Percentiles rank a stretch among this genome's conserved stretches.
phyloP scores from a whole-genome alignment of 306 rosid genomes.

The Canavalia gladiata region DNA sequence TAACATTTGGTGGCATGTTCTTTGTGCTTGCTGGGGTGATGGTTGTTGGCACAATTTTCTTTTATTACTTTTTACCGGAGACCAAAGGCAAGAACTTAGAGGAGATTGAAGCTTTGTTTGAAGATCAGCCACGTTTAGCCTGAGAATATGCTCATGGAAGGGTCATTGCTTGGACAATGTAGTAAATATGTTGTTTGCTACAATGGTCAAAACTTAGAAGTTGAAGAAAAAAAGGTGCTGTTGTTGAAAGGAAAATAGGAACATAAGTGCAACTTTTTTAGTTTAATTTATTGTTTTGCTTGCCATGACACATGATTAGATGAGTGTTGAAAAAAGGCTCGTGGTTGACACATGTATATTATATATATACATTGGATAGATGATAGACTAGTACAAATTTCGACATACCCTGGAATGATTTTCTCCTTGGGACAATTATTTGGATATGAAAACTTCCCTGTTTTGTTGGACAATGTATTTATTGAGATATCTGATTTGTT shows the following conservation, averaged over 20 bases:
- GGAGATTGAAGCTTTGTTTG: conserved; percentile 71
- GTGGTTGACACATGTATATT: conserved; percentile 12
- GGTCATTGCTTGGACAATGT: background rate
- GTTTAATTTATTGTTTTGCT: conserved; percentile 16
- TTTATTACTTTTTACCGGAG: conserved; percentile 72
- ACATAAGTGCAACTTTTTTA: background rate
- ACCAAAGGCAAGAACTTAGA: conserved; percentile 87
- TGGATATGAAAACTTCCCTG: background rate
- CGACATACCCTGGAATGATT: background rate
- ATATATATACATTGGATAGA: background rate
- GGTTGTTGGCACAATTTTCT: conserved; percentile 68
- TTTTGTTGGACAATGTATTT: background rate
- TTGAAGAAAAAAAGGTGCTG: background rate
- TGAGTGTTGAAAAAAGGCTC: background rate
- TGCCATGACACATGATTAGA: conserved; percentile 9
- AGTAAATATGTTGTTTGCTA: background rate
- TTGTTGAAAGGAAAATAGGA: background rate
- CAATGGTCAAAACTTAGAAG: background rate
- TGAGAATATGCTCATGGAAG: background rate
- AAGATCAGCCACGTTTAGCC: conserved; percentile 46
- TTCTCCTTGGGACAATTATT: background rate
- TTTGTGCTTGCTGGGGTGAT: conserved; percentile 65
- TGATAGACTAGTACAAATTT: background rate
- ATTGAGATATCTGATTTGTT: background rate
- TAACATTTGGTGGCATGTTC: conserved; percentile 79